A percentile compares a stretch with the other conserved stretches of the same genome.
Evolutionary conservation across 192 early-diverging fungal species (phyloP).

Genomic region (Mortierella hygrophila): DNA sequence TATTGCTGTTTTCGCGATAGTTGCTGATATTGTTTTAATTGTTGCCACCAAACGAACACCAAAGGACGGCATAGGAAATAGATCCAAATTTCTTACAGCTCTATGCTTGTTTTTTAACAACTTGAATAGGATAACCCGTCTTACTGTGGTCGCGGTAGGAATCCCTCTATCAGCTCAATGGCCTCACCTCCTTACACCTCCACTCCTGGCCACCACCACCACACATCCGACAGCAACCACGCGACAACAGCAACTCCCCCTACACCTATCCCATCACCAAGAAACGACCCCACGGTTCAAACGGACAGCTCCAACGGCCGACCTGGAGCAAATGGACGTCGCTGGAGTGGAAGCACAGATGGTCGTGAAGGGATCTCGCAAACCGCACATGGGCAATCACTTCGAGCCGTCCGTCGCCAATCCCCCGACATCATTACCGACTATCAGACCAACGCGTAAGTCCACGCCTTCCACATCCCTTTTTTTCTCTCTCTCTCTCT

Average conservation of each 20-base stretch:
- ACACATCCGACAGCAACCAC: background rate
- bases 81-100: background rate
- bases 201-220: background rate
- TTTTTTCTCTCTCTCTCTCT: background rate
- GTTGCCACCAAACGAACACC: too few relatives aligned
- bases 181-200: background rate
- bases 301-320: slow-evolving; percentile 18
- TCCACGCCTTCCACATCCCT: background rate
- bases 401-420: slow-evolving; percentile 23
- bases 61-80: background rate
- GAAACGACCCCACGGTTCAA: background rate
- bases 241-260: background rate
- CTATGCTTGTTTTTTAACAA: background rate
- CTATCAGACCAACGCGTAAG: background rate
- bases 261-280: slow-evolving; percentile 38
- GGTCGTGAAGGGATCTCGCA: slow-evolving; percentile 20
- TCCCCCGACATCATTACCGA: slow-evolving; percentile 24
- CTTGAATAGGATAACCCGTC: background rate
- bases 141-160: background rate
- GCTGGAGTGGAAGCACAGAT: slow-evolving; percentile 30
- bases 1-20: background rate
- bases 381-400: slow-evolving; percentile 18
- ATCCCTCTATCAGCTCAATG: background rate
- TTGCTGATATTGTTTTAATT: too few relatives aligned
- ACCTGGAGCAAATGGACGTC: slow-evolving; percentile 9